Base-by-base conservation (phyloP, 2,329 filamentous ascomycete species). In the Fusarium sp. region DNA sequence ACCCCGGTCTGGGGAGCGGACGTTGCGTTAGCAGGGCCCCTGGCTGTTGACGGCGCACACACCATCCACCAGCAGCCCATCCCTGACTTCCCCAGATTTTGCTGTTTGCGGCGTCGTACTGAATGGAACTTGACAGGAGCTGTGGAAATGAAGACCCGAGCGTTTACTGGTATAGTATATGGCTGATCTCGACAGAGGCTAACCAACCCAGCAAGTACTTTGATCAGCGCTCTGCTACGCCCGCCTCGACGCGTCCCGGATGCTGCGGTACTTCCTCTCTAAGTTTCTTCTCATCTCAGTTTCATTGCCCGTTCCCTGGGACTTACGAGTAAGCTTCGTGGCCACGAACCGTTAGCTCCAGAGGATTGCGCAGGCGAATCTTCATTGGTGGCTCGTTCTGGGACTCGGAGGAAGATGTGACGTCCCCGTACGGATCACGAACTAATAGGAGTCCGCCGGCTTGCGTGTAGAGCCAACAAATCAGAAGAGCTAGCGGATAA, bases 11-110 rank as follows among this genome's bases (percentile, higher is more conserved):
- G 61, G 73, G 73, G 73, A 72, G 69, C 57, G 68, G 68, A 71
- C 64, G 57, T 75, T 72, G 64, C 64, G 67, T 71, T 75, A 69
- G 70, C 66, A 57, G 46, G 49, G 64, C 57, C 76, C 76, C 73
- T 74, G 68, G 69, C 67, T 57, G 56, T 70, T 70, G 71, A 73
- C 59, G 70, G 75, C 54, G 74, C 73, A 74, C 76, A 73, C 74
- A 76, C 77, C 74, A 76, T 67, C 75, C 70, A 74, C 64, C 60
- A 67, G 48, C 65, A 68, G 56, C 57, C 56, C 62, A 76, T 75
- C 77, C 77, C 75, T 77, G 77, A 46, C 70, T 79, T 78, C 77
- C 77, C 77, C 77, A 72, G 77, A 78, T 77, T 79, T 71, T 75
- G 44, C 55, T 68, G 62, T 55, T 61, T 65, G 68, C 52, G 68